Conservation (phyloP, 192 early-diverging fungal species). For the Coemansia sp. region DNA sequence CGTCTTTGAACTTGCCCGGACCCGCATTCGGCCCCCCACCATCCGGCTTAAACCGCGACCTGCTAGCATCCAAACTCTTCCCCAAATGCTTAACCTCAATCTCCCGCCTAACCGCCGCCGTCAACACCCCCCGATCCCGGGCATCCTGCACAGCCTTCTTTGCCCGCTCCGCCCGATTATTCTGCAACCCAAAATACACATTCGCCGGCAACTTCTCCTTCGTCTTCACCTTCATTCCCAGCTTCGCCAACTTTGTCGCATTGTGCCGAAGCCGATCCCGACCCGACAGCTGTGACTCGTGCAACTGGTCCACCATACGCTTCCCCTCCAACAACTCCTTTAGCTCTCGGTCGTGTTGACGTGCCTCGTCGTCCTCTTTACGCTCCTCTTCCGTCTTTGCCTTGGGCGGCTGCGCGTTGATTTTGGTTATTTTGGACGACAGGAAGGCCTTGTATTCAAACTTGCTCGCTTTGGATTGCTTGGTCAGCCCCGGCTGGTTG, state of each 20-base stretch:
- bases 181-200: conserved; percentile 13
- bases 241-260: conserved; percentile 20
- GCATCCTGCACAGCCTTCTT: conserved; percentile 28
- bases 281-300: conserved; percentile 39
- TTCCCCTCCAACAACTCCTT: conserved; percentile 26
- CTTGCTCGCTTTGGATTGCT: conserved; percentile 11
- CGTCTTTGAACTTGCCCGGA: conserved; percentile 27
- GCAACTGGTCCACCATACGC: conserved; percentile 35
- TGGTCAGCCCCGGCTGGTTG: not conserved
- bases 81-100: conserved; percentile 25
- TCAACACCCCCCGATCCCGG: conserved; percentile 30
- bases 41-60: not conserved
- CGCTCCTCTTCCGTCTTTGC: conserved; percentile 72
- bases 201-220: conserved; percentile 35
- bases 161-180: conserved; percentile 8
- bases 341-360: conserved; percentile 24
- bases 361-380: conserved; percentile 48
- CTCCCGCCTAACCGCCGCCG: conserved; percentile 19
- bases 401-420: conserved; percentile 76
- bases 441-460: conserved; percentile 38
- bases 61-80: conserved; percentile 3
- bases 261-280: conserved; percentile 39
- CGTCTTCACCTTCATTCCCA: conserved; percentile 38
- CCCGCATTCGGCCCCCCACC: conserved; percentile 24
- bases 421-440: conserved; percentile 56